Percentiles rank a stretch among this genome's conserved stretches.
Conservation (phyloP, 1,284 basidiomycete genomes). For the Boletus holoroseus region DNA sequence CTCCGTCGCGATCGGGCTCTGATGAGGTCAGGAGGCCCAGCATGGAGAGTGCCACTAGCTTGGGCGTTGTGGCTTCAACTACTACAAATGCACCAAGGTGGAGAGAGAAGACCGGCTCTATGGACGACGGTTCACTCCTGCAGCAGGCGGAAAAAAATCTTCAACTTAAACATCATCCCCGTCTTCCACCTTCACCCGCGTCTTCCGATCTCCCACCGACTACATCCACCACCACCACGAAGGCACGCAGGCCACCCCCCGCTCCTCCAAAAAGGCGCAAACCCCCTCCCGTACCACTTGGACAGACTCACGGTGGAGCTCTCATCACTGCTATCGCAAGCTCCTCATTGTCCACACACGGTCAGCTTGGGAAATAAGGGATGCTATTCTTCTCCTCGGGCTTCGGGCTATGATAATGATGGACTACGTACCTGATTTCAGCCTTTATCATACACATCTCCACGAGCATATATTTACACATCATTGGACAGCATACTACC, state of each 20-base stretch:
- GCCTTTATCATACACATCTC: slow-evolving; percentile 13
- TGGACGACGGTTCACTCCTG: slow-evolving; percentile 26
- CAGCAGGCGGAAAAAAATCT: slow-evolving; percentile 16
- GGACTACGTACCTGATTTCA: slow-evolving; percentile 8
- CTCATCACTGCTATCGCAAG: slow-evolving; percentile 49
- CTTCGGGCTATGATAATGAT: slow-evolving; percentile 5
- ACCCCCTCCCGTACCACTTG: slow-evolving; percentile 56
- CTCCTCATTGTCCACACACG: slow-evolving; percentile 16
- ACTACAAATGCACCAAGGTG: slow-evolving; percentile 22
- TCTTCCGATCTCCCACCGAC: slow-evolving; percentile 18
- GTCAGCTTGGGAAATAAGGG: slow-evolving; percentile 19
- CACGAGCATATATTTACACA: slow-evolving; percentile 19
- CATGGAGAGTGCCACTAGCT: slow-evolving; percentile 49
- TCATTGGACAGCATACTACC: slow-evolving; percentile 25
- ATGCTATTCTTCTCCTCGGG: background rate
- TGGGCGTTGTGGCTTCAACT: slow-evolving; percentile 42
- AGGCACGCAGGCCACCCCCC: slow-evolving; percentile 37
- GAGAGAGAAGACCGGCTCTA: slow-evolving; percentile 34
- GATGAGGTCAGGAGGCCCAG: slow-evolving; percentile 42
- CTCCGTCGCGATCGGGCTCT: slow-evolving; percentile 34
- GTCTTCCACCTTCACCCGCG: slow-evolving; percentile 14
- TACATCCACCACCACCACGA: slow-evolving; percentile 9
- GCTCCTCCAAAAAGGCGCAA: slow-evolving; percentile 59
- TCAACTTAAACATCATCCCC: slow-evolving; percentile 16
- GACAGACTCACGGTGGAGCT: slow-evolving; percentile 40